Evolutionary conservation across 2,329 filamentous ascomycete species (phyloP).

Genomic region (Zymoseptoria crescenta): DNA sequence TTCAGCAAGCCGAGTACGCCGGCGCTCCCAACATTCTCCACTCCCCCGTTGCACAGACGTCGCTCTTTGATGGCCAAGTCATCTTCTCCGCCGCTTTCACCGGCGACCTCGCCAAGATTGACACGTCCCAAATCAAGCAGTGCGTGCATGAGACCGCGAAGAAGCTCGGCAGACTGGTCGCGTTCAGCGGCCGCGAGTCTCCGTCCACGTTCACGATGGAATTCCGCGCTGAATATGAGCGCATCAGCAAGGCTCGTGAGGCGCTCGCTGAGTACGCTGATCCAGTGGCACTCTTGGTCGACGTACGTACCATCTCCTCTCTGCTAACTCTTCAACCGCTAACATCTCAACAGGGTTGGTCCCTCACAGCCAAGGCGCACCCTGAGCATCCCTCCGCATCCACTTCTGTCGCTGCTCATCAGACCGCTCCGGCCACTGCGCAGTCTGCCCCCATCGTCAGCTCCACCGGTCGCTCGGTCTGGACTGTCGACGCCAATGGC

Average conservation of each 20-base stretch:
- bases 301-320: constrained; percentile 11
- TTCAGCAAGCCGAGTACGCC: constrained; percentile 17
- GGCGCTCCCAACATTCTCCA: background rate
- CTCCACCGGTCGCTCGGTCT: background rate
- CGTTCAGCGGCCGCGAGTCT: constrained; percentile 10
- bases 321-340: constrained; percentile 1
- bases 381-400: background rate
- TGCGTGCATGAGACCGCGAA: constrained; percentile 13
- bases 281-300: constrained; percentile 4
- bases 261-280: constrained; percentile 6
- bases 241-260: constrained; percentile 17
- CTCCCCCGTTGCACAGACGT: constrained; percentile 1
- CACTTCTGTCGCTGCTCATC: background rate
- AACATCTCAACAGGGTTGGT: constrained; percentile 11
- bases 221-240: constrained; percentile 26
- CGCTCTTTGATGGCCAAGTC: constrained; percentile 24
- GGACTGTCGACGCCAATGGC: background rate
- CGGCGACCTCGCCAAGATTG: constrained; percentile 10
- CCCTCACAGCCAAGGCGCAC: constrained; percentile 1
- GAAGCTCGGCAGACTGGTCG: constrained; percentile 19
- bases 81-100: constrained; percentile 14
- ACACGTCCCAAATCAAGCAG: constrained; percentile 5
- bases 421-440: background rate
- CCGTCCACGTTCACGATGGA: constrained; percentile 8
- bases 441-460: background rate